These are phyloP conservation scores for Pelomyxa schiedti DNA, from an alignment of 78 protist genomes.

Conservation along the genomic window DNA sequence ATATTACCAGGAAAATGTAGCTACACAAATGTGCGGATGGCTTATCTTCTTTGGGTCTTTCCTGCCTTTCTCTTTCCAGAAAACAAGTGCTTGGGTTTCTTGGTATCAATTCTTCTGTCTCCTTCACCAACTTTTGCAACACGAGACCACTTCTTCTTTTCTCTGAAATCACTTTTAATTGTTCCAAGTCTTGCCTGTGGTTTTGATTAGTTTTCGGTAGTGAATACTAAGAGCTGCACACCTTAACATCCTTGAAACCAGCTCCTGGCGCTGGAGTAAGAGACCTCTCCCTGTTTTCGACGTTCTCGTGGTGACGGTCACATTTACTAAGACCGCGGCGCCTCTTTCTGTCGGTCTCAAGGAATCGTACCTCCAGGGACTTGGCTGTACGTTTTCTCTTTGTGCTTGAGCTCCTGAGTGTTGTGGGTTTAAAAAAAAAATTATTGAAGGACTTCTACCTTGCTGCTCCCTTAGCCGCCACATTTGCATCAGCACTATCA, in stretches of 20 bases:
- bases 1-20: too few species aligned
- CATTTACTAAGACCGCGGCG: not conserved
- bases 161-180: not conserved
- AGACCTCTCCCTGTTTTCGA: slow-evolving; percentile 22
- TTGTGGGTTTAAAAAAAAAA: too few species aligned
- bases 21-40: too few species aligned
- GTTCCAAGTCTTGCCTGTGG: slow-evolving; percentile 9
- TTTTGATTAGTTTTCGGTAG: too few species aligned
- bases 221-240: too few species aligned
- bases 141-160: slow-evolving; percentile 23
- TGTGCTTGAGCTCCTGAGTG: too few species aligned
- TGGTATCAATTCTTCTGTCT: slow-evolving; percentile 61
- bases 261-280: slow-evolving; percentile 28
- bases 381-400: too few species aligned
- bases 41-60: slow-evolving; percentile 75
- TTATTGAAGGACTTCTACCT: too few species aligned
- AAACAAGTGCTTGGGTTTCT: slow-evolving; percentile 84
- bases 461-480: too few species aligned
- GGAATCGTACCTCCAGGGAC: too few species aligned
- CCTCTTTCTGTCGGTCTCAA: not conserved
- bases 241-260: slow-evolving; percentile 5
- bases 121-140: slow-evolving; percentile 66
- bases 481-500: too few species aligned
- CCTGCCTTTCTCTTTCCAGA: slow-evolving; percentile 89
- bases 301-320: slow-evolving; percentile 16